Percentiles rank a stretch among this genome's conserved stretches.
These are phyloP conservation scores for Cladobotryum mycophilum DNA, from an alignment of 2,329 filamentous ascomycete species.

Conservation along the genomic window DNA sequence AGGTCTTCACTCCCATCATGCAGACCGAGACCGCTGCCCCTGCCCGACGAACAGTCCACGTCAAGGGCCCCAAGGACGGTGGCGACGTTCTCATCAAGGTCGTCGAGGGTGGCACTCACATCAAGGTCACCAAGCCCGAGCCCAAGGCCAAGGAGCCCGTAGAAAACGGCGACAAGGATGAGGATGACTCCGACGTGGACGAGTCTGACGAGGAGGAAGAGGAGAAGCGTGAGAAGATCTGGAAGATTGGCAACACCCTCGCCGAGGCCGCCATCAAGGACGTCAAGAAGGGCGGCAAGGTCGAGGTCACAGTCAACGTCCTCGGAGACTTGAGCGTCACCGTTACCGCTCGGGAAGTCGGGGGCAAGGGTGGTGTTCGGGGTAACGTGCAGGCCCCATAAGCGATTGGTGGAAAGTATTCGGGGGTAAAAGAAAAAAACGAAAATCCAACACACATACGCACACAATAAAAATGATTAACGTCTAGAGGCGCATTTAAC, in stretches of 20 bases:
- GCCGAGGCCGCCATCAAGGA: constrained; percentile 80
- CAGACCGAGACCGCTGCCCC: constrained; percentile 84
- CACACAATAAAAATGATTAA: neutral
- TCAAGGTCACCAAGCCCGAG: constrained; percentile 87
- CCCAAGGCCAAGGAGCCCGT: constrained; percentile 67
- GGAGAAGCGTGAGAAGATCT: constrained; percentile 82
- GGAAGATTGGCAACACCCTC: constrained; percentile 77
- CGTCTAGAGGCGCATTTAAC: constrained; percentile 1
- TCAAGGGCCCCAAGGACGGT: constrained; percentile 69
- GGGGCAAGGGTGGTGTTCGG: constrained; percentile 76
- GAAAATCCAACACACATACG: neutral
- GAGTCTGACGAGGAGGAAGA: constrained; percentile 73
- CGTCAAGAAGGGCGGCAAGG: constrained; percentile 81
- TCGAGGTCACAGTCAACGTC: constrained; percentile 91
- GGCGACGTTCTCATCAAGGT: constrained; percentile 86
- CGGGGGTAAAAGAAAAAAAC: neutral
- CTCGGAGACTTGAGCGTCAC: constrained; percentile 72
- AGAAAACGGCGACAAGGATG: constrained; percentile 50
- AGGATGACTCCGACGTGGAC: constrained; percentile 48
- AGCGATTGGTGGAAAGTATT: neutral
- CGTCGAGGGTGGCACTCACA: constrained; percentile 81
- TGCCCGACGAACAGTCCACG: constrained; percentile 75
- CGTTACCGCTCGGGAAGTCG: constrained; percentile 77
- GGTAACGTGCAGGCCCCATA: constrained; percentile 41
- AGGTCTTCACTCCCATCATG: constrained; percentile 75